phyloP scores from a whole-genome alignment of 192 early-diverging fungal species.

The Coemansia sp. region DNA sequence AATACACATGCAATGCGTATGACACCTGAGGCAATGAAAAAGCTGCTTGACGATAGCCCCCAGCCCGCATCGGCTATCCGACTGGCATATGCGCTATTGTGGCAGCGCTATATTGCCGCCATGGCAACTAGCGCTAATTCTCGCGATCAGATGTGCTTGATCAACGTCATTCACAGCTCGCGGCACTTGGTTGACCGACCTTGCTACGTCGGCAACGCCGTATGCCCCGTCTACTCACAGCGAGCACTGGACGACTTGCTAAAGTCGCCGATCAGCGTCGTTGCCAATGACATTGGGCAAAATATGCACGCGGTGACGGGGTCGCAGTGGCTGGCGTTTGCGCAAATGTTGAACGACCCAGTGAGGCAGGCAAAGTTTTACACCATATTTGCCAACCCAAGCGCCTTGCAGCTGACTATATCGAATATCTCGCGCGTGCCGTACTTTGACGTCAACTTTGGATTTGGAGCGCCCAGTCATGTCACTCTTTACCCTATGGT shows the following conservation, averaged over 20 bases:
- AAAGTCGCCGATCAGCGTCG: background rate
- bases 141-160: constrained; percentile 2
- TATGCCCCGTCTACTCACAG: constrained; percentile 42
- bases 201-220: constrained; percentile 41
- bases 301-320: constrained; percentile 25
- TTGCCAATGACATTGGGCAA: constrained; percentile 25
- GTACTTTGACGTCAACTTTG: constrained; percentile 44
- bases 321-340: constrained; percentile 30
- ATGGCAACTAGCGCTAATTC: background rate
- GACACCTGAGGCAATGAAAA: constrained; percentile 20
- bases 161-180: constrained; percentile 39
- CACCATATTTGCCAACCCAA: constrained; percentile 39
- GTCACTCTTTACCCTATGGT: constrained; percentile 40
- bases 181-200: constrained; percentile 26
- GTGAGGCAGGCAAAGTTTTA: constrained; percentile 31
- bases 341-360: constrained; percentile 22
- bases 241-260: background rate
- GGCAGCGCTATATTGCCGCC: constrained; percentile 42
- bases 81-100: constrained; percentile 45
- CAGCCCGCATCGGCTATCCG: constrained; percentile 24
- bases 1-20: constrained; percentile 29
- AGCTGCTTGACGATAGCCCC: constrained; percentile 12
- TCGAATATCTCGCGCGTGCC: constrained; percentile 37
- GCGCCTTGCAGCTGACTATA: constrained; percentile 31
- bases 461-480: constrained; percentile 34